Evolutionary conservation across 768 basidiomycete genomes (phyloP).

Genomic region (Collybia sp.): DNA sequence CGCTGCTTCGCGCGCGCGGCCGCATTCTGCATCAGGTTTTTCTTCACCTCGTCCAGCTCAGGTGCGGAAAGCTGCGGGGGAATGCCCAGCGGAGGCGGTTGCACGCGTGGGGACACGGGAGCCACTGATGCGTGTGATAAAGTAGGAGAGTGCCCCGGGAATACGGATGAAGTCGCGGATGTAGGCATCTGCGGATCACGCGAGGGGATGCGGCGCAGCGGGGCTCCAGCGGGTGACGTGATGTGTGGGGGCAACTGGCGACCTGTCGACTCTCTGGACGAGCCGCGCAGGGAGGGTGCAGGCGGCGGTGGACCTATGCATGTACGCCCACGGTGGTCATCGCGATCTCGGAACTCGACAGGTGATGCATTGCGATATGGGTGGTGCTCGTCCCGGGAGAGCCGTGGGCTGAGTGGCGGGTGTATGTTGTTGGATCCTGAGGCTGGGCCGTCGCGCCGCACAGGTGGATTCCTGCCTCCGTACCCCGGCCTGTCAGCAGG

Average conservation of each 20-base stretch:
- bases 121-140: constrained; percentile 36
- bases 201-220: constrained; percentile 33
- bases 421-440: not conserved
- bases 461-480: constrained; percentile 21
- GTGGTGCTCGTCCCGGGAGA: constrained; percentile 21
- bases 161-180: constrained; percentile 20
- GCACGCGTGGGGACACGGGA: constrained; percentile 28
- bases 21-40: constrained; percentile 73
- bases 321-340: constrained; percentile 28
- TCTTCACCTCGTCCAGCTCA: constrained; percentile 58
- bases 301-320: constrained; percentile 52
- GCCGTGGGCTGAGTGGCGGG: constrained; percentile 29
- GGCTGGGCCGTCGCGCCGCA: constrained; percentile 28
- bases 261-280: constrained; percentile 30
- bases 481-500: constrained; percentile 13
- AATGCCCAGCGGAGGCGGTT: constrained; percentile 17
- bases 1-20: constrained; percentile 81
- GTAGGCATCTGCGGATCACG: constrained; percentile 35
- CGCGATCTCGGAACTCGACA: constrained; percentile 24
- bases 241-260: constrained; percentile 61
- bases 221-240: constrained; percentile 24
- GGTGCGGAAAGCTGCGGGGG: constrained; percentile 25
- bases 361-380: constrained; percentile 3
- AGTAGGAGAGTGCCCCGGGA: constrained; percentile 39
- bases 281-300: constrained; percentile 30